phyloP scores from a whole-genome alignment of 768 basidiomycete species.

The Collybia nuda region DNA sequence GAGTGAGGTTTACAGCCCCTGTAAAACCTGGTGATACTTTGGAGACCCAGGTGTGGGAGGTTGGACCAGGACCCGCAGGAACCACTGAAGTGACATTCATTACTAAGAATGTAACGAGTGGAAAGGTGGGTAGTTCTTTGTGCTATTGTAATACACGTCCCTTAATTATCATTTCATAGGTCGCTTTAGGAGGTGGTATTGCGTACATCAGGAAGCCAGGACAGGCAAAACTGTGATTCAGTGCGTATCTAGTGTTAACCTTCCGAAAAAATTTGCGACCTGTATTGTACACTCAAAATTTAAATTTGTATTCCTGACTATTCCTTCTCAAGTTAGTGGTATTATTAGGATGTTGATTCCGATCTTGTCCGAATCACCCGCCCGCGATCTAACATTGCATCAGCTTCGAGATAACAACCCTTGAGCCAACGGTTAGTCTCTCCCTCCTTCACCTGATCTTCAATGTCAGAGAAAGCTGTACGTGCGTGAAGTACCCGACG shows the following conservation, averaged over 20 bases:
- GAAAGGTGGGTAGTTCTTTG: conserved; percentile 43
- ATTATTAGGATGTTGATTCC: conserved; percentile 1
- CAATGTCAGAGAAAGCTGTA: conserved; percentile 62
- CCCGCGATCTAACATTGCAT: conserved; percentile 58
- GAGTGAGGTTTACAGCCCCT: conserved; percentile 78
- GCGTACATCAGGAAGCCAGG: conserved; percentile 58
- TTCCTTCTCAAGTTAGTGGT: neutral
- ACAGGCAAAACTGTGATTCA: conserved; percentile 22
- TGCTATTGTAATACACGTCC: neutral
- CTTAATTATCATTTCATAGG: conserved; percentile 21
- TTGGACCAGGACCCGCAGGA: conserved; percentile 62
- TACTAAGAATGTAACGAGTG: conserved; percentile 57
- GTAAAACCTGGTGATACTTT: conserved; percentile 82
- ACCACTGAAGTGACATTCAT: conserved; percentile 61
- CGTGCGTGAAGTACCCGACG: conserved; percentile 86
- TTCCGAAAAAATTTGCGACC: too few species aligned
- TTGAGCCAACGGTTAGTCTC: conserved; percentile 83
- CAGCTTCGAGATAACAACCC: conserved; percentile 79
- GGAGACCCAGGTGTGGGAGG: conserved; percentile 79
- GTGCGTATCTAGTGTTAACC: neutral
- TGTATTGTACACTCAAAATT: neutral
- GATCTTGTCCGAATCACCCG: conserved; percentile 46
- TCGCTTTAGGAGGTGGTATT: conserved; percentile 59
- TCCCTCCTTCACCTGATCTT: conserved; percentile 35
- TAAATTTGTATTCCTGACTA: neutral